A percentile compares a stretch with the other conserved stretches of the same genome.
phyloP scores from a whole-genome alignment of 1,284 basidiomycete genomes.

The Ceratobasidium sp. region DNA sequence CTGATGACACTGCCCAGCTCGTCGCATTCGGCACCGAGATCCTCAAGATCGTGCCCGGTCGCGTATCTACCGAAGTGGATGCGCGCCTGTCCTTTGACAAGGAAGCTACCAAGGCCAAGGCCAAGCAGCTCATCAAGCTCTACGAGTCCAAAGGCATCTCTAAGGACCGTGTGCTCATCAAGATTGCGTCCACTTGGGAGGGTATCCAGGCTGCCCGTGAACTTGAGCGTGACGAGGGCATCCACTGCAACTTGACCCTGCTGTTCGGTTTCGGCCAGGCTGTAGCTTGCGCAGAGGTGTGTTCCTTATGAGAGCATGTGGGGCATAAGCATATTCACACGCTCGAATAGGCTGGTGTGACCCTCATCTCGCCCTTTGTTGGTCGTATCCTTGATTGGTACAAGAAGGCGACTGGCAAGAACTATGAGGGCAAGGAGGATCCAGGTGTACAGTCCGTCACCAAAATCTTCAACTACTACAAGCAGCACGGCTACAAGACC shows the following conservation, averaged over 20 bases:
- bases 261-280: constrained; percentile 98
- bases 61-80: constrained; percentile 99
- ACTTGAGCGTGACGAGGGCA: constrained; percentile 89
- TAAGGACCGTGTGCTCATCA: constrained; percentile 96
- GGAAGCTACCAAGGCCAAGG: constrained; percentile 90
- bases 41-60: constrained; percentile 93
- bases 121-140: constrained; percentile 90
- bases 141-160: constrained; percentile 91
- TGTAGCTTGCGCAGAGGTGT: constrained; percentile 93
- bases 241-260: constrained; percentile 99
- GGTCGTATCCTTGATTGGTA: constrained; percentile 98
- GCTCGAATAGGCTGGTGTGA: constrained; percentile 96
- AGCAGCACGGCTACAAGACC: constrained; percentile 97
- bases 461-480: constrained; percentile 99
- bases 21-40: constrained; percentile 98
- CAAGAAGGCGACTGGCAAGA: constrained; percentile 86
- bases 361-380: constrained; percentile 99
- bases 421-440: constrained; percentile 87
- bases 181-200: constrained; percentile 99
- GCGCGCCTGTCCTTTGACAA: constrained; percentile 97
- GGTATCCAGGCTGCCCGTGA: constrained; percentile 97
- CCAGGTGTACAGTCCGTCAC: constrained; percentile 97
- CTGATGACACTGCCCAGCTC: constrained; percentile 60
- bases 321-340: constrained; percentile 98
- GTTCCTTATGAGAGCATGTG: constrained; percentile 96